Base-by-base conservation (phyloP, 139 green algal species). In the Nannochloris sp. region DNA sequence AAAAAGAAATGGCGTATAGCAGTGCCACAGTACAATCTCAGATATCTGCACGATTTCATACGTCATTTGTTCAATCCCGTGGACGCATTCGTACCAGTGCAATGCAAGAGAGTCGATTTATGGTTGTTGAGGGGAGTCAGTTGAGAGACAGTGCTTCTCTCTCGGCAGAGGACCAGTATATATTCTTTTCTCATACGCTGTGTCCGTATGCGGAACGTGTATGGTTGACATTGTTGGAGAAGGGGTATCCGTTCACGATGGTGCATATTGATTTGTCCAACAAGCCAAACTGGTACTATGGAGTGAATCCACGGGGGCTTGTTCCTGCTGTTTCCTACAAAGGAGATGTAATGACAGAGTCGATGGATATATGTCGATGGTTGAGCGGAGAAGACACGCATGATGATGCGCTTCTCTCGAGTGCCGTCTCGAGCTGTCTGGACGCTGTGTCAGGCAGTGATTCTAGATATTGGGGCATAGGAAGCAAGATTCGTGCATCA, bases 141-240 rank as follows among this genome's bases (percentile, higher is more conserved):
- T 20, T 53, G 46, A 3, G 20, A 14, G 46, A 53, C n/a, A 23
- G 16, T 20, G 46, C 29, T 57, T 5, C n/a, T 5, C 17, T 56
- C 20, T 3, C 11, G 36, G 26, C 72, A 13, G 23, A 55, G 12
- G 51, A 33, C 17, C 13, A 37, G 14, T 49, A 61, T 4, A 40
- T 82, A 5, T 63, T 89, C 5, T 86, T 83, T 61, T 81, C 72
- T 0, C 82, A 89, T 56, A 79, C 74, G 10, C 59, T 83, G 3
- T 89, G 82, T 63, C 82, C 82, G 0, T 89, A 87, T 48, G 83
- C 81, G 3, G 76, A 89, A 36, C 60, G 82, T 1, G 79, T 70
- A 8, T 78, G 69, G 49, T 48, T 89, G 29, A 61, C 82, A 12
- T 59, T 89, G 56, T 49, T 85, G 23, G 65, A 82, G 45, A 85